Conservation (phyloP, 192 early-diverging fungal species). For the Entomortierella beljakovae region DNA sequence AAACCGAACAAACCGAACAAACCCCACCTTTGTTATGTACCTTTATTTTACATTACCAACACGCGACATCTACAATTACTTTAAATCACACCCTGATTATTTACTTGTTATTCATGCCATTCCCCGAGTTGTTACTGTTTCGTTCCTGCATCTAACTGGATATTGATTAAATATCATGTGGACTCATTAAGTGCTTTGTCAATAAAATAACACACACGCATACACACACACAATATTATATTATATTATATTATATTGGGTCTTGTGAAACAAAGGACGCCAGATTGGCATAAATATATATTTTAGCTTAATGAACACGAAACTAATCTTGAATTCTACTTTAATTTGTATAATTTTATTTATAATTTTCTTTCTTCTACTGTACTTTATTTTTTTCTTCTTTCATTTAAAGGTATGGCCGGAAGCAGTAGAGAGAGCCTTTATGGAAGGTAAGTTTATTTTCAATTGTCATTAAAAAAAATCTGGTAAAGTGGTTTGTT, state of each 20-base stretch:
- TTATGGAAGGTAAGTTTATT: conserved; percentile 64
- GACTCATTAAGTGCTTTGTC: background rate
- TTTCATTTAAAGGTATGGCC: conserved; percentile 65
- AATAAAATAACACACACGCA: background rate
- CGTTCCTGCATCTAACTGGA: background rate
- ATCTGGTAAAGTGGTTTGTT: background rate
- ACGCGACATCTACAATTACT: background rate
- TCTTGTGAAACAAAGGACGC: background rate
- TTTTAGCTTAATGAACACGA: background rate
- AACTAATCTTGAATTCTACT: background rate
- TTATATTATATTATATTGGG: too few relatives aligned
- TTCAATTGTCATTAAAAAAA: background rate
- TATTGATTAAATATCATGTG: background rate
- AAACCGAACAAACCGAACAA: too few relatives aligned
- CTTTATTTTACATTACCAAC: background rate
- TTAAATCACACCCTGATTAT: background rate
- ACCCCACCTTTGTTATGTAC: too few relatives aligned
- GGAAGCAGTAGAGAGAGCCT: conserved; percentile 68
- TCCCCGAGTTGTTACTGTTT: background rate
- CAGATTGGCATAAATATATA: too few relatives aligned
- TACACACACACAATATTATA: background rate
- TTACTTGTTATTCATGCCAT: background rate
- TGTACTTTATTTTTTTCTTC: background rate
- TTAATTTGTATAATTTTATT: background rate
- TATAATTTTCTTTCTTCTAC: conserved; percentile 5